Evolutionary conservation across 192 early-diverging fungal species (phyloP), one percentile per base, ranked within the genome.

Genomic region (Podila clonocystis): DNA sequence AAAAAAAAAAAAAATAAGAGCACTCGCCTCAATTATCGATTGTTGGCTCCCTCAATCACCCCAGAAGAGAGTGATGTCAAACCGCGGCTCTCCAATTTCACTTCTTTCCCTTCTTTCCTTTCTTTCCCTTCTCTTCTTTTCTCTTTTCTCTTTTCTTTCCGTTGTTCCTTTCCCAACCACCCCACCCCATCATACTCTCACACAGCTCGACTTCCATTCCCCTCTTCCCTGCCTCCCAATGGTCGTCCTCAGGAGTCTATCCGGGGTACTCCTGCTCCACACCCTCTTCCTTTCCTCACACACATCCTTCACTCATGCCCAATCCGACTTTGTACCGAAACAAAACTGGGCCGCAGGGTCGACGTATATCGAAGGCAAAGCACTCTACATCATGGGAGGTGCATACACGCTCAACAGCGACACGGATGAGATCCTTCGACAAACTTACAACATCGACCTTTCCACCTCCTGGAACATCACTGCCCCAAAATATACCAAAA

Each of bases 341-440:
- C 52, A n/a, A 5, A 26, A n/a, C n/a, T 55, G 52, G 52, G 52
- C 52, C 24, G 52, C 52, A n/a, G 52, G n/a, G 20, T 55, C 52
- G 6, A 19, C 8, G 8, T 70, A 38, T 29, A 59, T 63, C 7
- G 68, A 63, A 9, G 20, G n/a, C 17, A 34, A 62, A 9, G 28
- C 48, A 3, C 26, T 70, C 48, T 70, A 63, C n/a, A 70, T 70
- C 38, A 15, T 41, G 29, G 68, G 60, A 28, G 68, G 68, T 13
- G 38, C 45, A 7, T 20, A 20, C 8, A 55, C 13, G 12, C 19
- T 30, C n/a, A 33, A 55, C 50, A 17, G 48, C 6, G 12, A 9
- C 26, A 59, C 67, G 0, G 26, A 36, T 1, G 24, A 30, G 24
- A 12, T 12, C 29, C 19, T 62, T 13, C 38, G 17, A 52, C 59